A percentile compares a stretch with the other conserved stretches of the same genome.
These are phyloP conservation scores for Fagopyrum esculentum DNA, from an alignment of 148 eudicot genomes.

Conservation along the genomic window DNA sequence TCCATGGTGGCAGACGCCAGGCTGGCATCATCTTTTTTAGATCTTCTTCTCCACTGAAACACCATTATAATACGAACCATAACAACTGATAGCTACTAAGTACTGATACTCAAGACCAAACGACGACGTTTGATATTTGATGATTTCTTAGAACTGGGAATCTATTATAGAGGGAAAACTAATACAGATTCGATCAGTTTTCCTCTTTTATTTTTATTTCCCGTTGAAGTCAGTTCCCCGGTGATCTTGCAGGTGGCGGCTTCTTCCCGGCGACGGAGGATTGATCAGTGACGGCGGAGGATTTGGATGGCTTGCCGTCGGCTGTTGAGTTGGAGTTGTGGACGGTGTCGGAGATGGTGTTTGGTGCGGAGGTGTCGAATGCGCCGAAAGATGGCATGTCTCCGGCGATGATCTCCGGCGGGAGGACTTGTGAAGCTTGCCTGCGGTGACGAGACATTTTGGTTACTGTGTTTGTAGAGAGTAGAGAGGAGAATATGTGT, in stretches of 20 bases:
- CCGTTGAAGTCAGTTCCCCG: background rate
- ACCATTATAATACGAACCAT: background rate
- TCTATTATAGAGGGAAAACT: background rate
- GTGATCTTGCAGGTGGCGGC: background rate
- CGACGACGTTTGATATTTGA: conserved; percentile 4
- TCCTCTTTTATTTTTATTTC: background rate
- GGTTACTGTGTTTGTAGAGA: background rate
- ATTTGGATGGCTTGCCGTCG: background rate
- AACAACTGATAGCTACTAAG: background rate
- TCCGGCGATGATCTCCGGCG: conserved; percentile 20
- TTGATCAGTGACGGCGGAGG: background rate
- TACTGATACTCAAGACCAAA: background rate
- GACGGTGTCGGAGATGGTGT: background rate
- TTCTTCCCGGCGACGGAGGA: background rate
- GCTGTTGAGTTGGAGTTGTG: background rate
- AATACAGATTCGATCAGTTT: background rate
- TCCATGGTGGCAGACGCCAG: background rate
- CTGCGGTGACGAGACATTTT: conserved; percentile 20
- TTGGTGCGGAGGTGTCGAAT: background rate
- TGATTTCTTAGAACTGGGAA: background rate
- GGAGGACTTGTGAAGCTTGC: conserved; percentile 17
- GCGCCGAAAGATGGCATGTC: conserved; percentile 5
- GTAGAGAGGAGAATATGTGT: background rate
- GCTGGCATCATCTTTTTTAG: background rate
- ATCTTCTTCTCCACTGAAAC: background rate